These are phyloP conservation scores for Mortierella sp. DNA, from an alignment of 371 early-diverging fungal species.

Conservation along the genomic window DNA sequence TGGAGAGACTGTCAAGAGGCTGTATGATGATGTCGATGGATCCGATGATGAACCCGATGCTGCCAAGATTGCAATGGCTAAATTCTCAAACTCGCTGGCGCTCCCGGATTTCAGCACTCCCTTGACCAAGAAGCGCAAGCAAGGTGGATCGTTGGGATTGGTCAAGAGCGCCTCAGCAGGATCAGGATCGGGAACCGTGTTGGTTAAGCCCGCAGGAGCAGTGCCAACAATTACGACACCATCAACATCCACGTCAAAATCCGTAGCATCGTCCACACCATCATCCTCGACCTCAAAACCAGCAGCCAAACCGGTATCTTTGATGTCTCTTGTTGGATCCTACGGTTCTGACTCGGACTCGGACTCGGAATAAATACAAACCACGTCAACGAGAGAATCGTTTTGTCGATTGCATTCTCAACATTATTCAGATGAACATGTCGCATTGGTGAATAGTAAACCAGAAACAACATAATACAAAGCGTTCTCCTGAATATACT, in stretches of 20 bases:
- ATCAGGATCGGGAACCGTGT: background rate
- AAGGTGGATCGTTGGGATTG: slow-evolving; percentile 43
- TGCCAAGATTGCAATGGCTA: slow-evolving; percentile 61
- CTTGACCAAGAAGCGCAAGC: slow-evolving; percentile 55
- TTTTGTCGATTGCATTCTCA: background rate
- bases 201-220: background rate
- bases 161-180: slow-evolving; percentile 23
- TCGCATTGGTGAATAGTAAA: background rate
- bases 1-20: slow-evolving; percentile 80
- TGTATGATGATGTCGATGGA: slow-evolving; percentile 64
- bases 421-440: background rate
- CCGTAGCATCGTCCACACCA: slow-evolving; percentile 5
- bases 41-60: slow-evolving; percentile 61
- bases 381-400: background rate
- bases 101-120: slow-evolving; percentile 64
- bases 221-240: background rate
- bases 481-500: no score
- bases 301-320: slow-evolving; percentile 33
- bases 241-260: background rate
- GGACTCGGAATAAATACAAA: slow-evolving; percentile 32
- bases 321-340: slow-evolving; percentile 41
- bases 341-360: slow-evolving; percentile 55
- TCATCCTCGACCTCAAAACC: slow-evolving; percentile 17
- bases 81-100: slow-evolving; percentile 46
- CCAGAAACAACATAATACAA: no score